Evolutionary conservation across 176 grass and related monocot genomes (phyloP).

Genomic region (Melocanna baccifera): DNA sequence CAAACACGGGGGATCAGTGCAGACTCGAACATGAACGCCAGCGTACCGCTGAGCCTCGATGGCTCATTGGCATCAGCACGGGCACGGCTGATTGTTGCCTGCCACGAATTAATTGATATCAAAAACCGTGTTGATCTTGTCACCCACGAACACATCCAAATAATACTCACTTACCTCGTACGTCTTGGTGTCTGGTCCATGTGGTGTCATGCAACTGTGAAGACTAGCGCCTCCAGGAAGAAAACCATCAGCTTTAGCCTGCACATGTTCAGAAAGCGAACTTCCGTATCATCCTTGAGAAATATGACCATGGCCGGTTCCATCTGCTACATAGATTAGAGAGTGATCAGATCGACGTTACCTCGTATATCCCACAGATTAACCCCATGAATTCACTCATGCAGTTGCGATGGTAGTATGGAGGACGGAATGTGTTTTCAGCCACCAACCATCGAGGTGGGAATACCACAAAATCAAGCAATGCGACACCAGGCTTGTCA

Average conservation of each 20-base stretch:
- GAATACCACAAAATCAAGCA: slow-evolving; percentile 96
- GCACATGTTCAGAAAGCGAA: background rate
- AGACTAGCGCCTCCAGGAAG: slow-evolving; percentile 90
- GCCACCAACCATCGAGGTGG: slow-evolving; percentile 87
- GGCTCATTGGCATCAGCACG: slow-evolving; percentile 42
- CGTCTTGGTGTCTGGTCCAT: slow-evolving; percentile 88
- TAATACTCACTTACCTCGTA: slow-evolving; percentile 53
- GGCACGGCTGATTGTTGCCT: slow-evolving; percentile 52
- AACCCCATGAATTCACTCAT: slow-evolving; percentile 96
- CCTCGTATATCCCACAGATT: slow-evolving; percentile 77
- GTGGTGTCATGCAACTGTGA: slow-evolving; percentile 91
- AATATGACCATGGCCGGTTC: background rate
- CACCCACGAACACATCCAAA: background rate
- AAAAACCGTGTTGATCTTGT: background rate
- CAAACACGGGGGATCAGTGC: slow-evolving; percentile 75
- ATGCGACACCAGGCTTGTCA: slow-evolving; percentile 75
- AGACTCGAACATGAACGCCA: slow-evolving; percentile 96
- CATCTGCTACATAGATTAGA: background rate
- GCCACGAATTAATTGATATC: background rate
- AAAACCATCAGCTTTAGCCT: slow-evolving; percentile 95
- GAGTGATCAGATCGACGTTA: background rate
- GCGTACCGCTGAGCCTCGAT: slow-evolving; percentile 46
- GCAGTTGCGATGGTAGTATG: slow-evolving; percentile 93
- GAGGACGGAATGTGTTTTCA: slow-evolving; percentile 87
- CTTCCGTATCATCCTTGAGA: background rate